These are phyloP conservation scores for Sarcodon sp. DNA, from an alignment of 768 basidiomycete genomes.

Conservation along the genomic window DNA sequence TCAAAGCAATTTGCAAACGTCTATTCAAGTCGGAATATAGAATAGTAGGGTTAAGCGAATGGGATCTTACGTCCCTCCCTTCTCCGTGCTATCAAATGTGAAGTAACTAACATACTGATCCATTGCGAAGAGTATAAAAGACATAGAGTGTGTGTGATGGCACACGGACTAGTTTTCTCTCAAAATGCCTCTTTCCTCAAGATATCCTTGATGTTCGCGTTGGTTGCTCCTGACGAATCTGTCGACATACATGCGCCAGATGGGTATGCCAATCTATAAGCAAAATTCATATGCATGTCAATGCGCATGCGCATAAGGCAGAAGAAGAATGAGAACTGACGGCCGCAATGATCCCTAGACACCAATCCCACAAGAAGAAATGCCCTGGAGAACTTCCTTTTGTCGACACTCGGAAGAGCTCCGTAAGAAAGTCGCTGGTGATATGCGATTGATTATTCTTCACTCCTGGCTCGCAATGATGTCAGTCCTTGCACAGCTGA, in stretches of 20 bases:
- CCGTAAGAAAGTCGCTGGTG: slow-evolving; percentile 54
- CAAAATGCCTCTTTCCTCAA: slow-evolving; percentile 8
- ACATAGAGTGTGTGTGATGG: not conserved
- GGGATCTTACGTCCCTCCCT: too few relatives aligned
- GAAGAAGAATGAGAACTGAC: slow-evolving; percentile 18
- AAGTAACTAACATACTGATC: too few relatives aligned
- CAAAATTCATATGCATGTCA: not conserved
- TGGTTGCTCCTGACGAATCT: slow-evolving; percentile 18
- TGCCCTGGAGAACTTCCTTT: slow-evolving; percentile 50
- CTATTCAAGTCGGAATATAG: too few relatives aligned
- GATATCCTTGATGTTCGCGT: slow-evolving; percentile 23
- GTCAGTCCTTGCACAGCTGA: not conserved
- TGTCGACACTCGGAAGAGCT: slow-evolving; percentile 55
- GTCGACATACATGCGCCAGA: slow-evolving; percentile 28
- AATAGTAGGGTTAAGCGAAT: too few relatives aligned
- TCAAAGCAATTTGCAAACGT: too few relatives aligned
- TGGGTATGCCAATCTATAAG: slow-evolving; percentile 22
- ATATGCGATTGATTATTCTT: slow-evolving; percentile 63
- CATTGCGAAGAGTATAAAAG: too few relatives aligned
- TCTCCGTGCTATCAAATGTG: too few relatives aligned
- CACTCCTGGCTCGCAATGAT: slow-evolving; percentile 33
- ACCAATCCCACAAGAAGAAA: slow-evolving; percentile 42
- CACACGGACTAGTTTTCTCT: not conserved
- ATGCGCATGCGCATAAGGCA: not conserved
- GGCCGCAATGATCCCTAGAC: slow-evolving; percentile 27